Evolutionary conservation across 129 eudicot genomes (phyloP).

Genomic region (Solidago caesia): DNA sequence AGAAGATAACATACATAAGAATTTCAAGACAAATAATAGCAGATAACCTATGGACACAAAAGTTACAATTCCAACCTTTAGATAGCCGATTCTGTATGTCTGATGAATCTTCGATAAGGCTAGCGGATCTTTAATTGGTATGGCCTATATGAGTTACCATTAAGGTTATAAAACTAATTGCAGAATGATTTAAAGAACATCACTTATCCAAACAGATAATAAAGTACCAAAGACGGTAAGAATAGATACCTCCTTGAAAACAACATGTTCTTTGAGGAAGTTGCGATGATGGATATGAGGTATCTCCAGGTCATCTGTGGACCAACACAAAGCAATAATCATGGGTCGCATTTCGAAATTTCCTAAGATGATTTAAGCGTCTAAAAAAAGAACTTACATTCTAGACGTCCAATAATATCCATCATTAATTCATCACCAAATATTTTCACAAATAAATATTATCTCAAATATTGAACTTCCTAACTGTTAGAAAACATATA

Average conservation of each 20-base stretch:
- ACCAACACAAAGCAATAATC: conserved; percentile 23
- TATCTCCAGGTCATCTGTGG: conserved; percentile 66
- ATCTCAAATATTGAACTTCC: too few relatives aligned
- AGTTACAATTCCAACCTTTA: conserved; percentile 53
- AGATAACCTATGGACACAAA: neutral
- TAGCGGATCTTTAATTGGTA: conserved; percentile 85
- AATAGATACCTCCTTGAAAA: conserved; percentile 75
- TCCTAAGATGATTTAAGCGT: neutral
- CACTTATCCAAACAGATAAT: neutral
- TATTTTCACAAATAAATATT: conserved; percentile 82
- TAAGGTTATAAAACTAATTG: conserved; percentile 3
- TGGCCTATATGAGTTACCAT: conserved; percentile 49
- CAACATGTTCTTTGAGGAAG: conserved; percentile 82
- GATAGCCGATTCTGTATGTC: conserved; percentile 79
- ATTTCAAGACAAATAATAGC: neutral
- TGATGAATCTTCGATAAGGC: conserved; percentile 88
- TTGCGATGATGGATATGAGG: conserved; percentile 71
- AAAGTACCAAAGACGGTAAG: neutral
- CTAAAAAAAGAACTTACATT: conserved; percentile 54
- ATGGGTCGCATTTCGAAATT: conserved; percentile 1
- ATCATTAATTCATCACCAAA: conserved; percentile 80
- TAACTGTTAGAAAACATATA: too few relatives aligned
- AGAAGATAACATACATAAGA: conserved; percentile 24
- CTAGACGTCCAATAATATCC: conserved; percentile 89
- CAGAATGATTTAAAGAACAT: neutral